Evolutionary conservation across 257 asterid genomes (phyloP), one percentile per base, ranked within the genome.

Genomic region (Jacaranda mimosifolia): DNA sequence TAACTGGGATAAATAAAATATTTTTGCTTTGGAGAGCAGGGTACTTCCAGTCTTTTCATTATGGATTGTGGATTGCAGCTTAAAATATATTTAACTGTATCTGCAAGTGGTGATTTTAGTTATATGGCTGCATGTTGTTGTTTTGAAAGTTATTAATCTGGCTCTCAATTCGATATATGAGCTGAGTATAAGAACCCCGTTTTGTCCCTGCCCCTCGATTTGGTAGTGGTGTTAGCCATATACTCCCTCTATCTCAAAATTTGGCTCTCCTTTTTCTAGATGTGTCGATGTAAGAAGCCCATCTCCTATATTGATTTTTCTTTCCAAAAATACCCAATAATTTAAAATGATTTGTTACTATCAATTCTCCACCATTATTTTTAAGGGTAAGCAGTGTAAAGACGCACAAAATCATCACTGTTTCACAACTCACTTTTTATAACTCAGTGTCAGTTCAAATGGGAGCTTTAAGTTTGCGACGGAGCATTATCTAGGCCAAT

Each of bases 51-150:
- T 35, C 64, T n/a, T 55, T 14, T 9, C 73, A 57, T 68, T 63
- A 62, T 64, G 32, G 55, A 57, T 14, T 59, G 32, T 74, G 57
- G n/a, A 56, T 35, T 55, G 70, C 83, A 45, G 59, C 63, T 58
- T 45, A 57, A 38, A 35, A 6, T 10, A 51, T 26, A 35, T 65
- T 19, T n/a, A 9, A 42, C 46, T 63, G 56, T 62, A 45, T 15
- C 4, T 66, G 17, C 18, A 5, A 57, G 73, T 74, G 70, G 72
- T 58, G 75, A 49, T 58, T 46, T 72, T 49, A 26, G 48, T 78
- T 71, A 18, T 49, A 42, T 46, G n/a, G 83, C 18, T 73, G 49
- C 80, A 59, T 32, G 12, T 64, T 70, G 38, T 48, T 42, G 15
- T 42, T 63, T 72, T 15, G 42, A 74, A 55, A 19, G 18, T 19